A percentile compares a stretch with the other conserved stretches of the same genome.
phyloP scores from a whole-genome alignment of 352 stramenopile genomes.

The Phytophthora foliorum region DNA sequence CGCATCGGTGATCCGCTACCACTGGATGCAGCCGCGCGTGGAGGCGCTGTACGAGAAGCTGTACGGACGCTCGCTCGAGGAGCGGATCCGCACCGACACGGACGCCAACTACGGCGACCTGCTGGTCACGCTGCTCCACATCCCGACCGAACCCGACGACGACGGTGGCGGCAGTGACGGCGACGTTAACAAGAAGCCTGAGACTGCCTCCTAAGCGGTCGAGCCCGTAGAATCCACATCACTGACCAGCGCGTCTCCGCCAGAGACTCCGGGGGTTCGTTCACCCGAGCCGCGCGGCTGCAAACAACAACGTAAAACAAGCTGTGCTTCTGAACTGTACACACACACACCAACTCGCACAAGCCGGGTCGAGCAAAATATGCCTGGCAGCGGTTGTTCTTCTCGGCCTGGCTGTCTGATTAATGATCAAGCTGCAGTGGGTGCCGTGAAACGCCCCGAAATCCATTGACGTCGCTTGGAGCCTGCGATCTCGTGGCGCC shows the following conservation, averaged over 20 bases:
- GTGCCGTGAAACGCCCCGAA: constrained; percentile 7
- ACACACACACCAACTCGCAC: neutral
- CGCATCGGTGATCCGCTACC: constrained; percentile 64
- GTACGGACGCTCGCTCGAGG: constrained; percentile 53
- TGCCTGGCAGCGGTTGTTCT: too few relatives aligned
- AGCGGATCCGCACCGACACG: constrained; percentile 65
- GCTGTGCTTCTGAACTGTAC: constrained; percentile 23
- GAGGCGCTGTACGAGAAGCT: constrained; percentile 53
- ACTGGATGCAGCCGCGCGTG: constrained; percentile 52
- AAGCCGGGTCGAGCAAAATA: too few relatives aligned
- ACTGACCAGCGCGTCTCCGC: neutral
- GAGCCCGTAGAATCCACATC: neutral
- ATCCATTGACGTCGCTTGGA: constrained; percentile 6
- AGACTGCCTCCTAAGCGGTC: constrained; percentile 7
- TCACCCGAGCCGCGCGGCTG: neutral
- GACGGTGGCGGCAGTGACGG: neutral
- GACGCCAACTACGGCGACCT: constrained; percentile 66
- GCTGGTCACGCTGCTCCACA: constrained; percentile 60
- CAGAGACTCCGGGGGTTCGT: too few relatives aligned
- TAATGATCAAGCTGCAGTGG: neutral
- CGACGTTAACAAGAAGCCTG: constrained; percentile 7
- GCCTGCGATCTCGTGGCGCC: too few relatives aligned
- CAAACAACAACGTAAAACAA: constrained; percentile 12
- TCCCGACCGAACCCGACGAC: constrained; percentile 23
- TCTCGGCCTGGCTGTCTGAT: too few relatives aligned